Evolutionary conservation across 78 protist genomes (phyloP), one percentile per base, ranked within the genome.

Genomic region (Chrysochromulina tobinii): DNA sequence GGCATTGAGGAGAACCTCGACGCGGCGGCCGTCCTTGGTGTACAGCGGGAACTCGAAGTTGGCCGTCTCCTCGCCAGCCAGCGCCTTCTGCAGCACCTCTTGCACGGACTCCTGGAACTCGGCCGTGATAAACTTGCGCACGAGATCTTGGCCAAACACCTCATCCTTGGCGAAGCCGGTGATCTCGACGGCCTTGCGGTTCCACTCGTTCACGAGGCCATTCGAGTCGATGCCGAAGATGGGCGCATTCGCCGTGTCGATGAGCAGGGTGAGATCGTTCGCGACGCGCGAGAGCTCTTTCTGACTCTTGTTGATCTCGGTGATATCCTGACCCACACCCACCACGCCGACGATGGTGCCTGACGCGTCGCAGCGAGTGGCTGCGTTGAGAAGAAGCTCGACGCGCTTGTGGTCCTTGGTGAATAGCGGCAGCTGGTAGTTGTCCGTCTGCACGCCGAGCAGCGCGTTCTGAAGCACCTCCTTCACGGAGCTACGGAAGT

Each of bases 331-430:
- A 83, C 55, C 25, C 66, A 66, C 54, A 66, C 66, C n/a, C 53
- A 83, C 20, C 54, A 54, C n/a, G 15, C 88, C 88, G 88, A 58
- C 54, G 64, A 83, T 20, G 64, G 53, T 21, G 18, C 88, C 88
- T 3, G 53, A 48, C n/a, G 5, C 4, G 23, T 38, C 23, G 14
- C 27, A 2, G 18, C 72, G 61, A 11, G 2, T 25, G 27, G 88
- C 3, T 5, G 88, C 88, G 88, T 83, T 83, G 50, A 77, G 18
- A 9, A 77, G 18, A 4, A 77, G 4, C 85, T 25, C 53, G 53
- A 77, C 57, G 23, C 48, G 85, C 57, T 9, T 48, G 87, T 12
- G 53, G 15, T 81, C 59, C 27, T 50, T n/a, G 50, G 87, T 81
- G 81, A 73, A 73, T 4, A 73, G 81, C 50, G 81, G 81, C 57